A percentile compares a stretch with the other conserved stretches of the same genome.
phyloP scores from a whole-genome alignment of 2,329 filamentous ascomycete species.

The Exserohilum rostratum region DNA sequence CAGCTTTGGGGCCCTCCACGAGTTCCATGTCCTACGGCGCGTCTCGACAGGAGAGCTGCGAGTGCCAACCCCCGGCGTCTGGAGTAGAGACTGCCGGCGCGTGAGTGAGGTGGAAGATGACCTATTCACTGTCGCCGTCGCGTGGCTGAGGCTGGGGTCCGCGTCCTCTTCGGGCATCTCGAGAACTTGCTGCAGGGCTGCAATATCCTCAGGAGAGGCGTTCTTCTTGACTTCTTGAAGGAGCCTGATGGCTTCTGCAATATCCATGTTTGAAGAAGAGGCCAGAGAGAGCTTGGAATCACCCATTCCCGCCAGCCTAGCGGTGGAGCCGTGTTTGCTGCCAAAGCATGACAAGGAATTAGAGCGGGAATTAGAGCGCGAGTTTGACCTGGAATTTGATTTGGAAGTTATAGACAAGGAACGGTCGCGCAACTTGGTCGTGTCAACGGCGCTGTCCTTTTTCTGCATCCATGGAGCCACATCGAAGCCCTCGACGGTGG shows the following conservation, averaged over 20 bases:
- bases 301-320: slow-evolving; percentile 30
- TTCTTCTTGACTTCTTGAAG: slow-evolving; percentile 57
- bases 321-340: slow-evolving; percentile 27
- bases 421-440: slow-evolving; percentile 31
- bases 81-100: slow-evolving; percentile 48
- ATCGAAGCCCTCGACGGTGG: slow-evolving; percentile 32
- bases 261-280: slow-evolving; percentile 47
- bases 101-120: slow-evolving; percentile 38
- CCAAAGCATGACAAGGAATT: slow-evolving; percentile 37
- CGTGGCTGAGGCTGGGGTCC: slow-evolving; percentile 28
- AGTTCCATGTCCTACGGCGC: slow-evolving; percentile 44
- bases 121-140: slow-evolving; percentile 27
- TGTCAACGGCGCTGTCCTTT: slow-evolving; percentile 29
- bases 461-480: slow-evolving; percentile 21
- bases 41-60: slow-evolving; percentile 40
- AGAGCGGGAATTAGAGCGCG: slow-evolving; percentile 23
- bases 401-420: slow-evolving; percentile 35
- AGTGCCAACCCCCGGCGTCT: slow-evolving; percentile 50
- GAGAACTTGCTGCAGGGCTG: slow-evolving; percentile 47
- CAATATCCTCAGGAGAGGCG: slow-evolving; percentile 56
- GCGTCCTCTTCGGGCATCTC: slow-evolving; percentile 25
- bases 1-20: slow-evolving; percentile 35
- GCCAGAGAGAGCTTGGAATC: slow-evolving; percentile 40
- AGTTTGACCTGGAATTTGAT: slow-evolving; percentile 32
- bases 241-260: slow-evolving; percentile 53